These are phyloP conservation scores for Umbelopsis vinacea DNA, from an alignment of 192 early-diverging fungal species.

Conservation along the genomic window DNA sequence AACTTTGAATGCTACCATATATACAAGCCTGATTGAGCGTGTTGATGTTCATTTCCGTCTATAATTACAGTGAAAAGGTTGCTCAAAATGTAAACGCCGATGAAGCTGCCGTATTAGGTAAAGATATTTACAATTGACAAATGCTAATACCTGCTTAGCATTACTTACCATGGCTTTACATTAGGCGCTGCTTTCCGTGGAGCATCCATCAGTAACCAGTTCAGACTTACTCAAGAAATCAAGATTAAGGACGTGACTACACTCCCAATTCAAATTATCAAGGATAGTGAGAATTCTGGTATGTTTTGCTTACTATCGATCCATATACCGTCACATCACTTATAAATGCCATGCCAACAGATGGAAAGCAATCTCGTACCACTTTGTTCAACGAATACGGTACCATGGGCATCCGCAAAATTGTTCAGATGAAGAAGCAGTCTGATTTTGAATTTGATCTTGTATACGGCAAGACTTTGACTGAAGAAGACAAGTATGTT, in stretches of 20 bases:
- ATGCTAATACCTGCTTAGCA: background rate
- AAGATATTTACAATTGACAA: background rate
- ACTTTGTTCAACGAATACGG: slow-evolving; percentile 69
- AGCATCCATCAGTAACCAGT: slow-evolving; percentile 83
- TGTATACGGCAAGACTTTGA: slow-evolving; percentile 52
- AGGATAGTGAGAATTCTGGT: slow-evolving; percentile 47
- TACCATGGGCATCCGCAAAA: slow-evolving; percentile 78
- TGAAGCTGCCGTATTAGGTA: slow-evolving; percentile 89
- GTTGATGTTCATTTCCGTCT: background rate
- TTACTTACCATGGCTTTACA: background rate
- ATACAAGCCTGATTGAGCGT: no score
- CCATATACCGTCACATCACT: no score
- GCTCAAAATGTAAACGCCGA: slow-evolving; percentile 95
- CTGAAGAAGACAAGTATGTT: slow-evolving; percentile 29
- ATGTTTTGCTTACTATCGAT: slow-evolving; percentile 21
- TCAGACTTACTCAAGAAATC: slow-evolving; percentile 81
- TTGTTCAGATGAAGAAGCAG: slow-evolving; percentile 81
- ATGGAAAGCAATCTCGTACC: slow-evolving; percentile 47
- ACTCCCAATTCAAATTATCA: slow-evolving; percentile 68
- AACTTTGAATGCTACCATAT: no score
- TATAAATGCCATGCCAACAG: background rate
- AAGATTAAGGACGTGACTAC: slow-evolving; percentile 82
- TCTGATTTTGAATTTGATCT: slow-evolving; percentile 81
- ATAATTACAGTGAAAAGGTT: slow-evolving; percentile 62
- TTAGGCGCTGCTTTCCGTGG: slow-evolving; percentile 87